Evolutionary conservation across 495 filamentous ascomycete genomes (phyloP).

Genomic region (Saxispiralis lemnorum): DNA sequence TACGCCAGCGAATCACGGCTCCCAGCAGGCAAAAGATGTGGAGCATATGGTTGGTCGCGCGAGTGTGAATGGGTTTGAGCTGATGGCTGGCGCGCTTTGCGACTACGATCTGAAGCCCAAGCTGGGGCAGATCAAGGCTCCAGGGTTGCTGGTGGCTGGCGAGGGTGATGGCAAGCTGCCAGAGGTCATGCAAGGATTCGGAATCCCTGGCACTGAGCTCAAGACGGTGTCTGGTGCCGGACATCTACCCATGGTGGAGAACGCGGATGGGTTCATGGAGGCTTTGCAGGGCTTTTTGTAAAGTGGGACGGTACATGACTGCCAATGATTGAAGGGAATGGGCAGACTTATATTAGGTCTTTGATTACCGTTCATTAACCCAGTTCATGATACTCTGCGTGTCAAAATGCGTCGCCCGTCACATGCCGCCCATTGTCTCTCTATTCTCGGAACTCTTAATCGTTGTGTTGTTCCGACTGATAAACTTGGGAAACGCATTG

Average conservation of each 20-base stretch:
- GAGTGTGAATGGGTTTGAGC: constrained; percentile 49
- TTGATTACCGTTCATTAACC: too few species aligned
- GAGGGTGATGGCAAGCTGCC: constrained; percentile 51
- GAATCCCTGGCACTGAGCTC: constrained; percentile 43
- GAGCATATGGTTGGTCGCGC: constrained; percentile 46
- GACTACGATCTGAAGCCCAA: constrained; percentile 51
- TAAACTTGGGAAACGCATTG: too few species aligned
- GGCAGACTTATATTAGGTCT: too few species aligned
- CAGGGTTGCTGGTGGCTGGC: constrained; percentile 43
- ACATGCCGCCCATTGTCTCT: too few species aligned
- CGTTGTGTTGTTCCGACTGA: too few species aligned
- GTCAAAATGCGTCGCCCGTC: too few species aligned
- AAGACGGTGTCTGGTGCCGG: constrained; percentile 47
- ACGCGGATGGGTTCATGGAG: constrained; percentile 19
- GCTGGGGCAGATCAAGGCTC: constrained; percentile 31
- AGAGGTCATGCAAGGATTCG: constrained; percentile 15
- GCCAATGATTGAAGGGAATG: too few species aligned
- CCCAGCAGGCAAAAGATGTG: constrained; percentile 33
- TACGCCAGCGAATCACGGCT: constrained; percentile 40
- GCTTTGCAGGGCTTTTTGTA: constrained; percentile 12
- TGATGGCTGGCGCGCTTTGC: constrained; percentile 54
- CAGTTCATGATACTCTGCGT: too few species aligned
- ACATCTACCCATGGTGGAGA: constrained; percentile 71
- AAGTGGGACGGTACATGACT: not conserved
- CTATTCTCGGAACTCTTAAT: too few species aligned